Percentiles rank a stretch among this genome's conserved stretches.
phyloP scores from a whole-genome alignment of 2,329 filamentous ascomycete species.

The Apiospora koreana region DNA sequence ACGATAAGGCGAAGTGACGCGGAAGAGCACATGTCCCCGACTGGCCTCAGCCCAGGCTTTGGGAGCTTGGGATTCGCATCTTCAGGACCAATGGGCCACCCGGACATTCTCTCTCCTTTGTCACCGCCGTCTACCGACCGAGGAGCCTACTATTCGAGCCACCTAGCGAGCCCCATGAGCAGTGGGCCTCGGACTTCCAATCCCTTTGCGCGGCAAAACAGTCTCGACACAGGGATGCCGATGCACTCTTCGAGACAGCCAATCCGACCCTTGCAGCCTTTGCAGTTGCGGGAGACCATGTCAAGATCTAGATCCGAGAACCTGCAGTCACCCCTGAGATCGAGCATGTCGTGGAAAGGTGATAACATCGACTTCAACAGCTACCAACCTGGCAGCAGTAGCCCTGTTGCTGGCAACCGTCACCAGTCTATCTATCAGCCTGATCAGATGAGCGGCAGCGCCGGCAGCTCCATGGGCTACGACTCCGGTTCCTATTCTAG shows the following conservation, averaged over 20 bases:
- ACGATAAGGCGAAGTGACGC: slow-evolving; percentile 62
- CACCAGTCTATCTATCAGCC: slow-evolving; percentile 53
- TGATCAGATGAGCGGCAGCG: slow-evolving; percentile 45
- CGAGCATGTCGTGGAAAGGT: slow-evolving; percentile 65
- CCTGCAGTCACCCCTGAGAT: slow-evolving; percentile 58
- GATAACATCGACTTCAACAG: slow-evolving; percentile 57
- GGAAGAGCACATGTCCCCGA: slow-evolving; percentile 68
- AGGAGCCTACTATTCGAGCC: slow-evolving; percentile 51
- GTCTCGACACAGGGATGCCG: slow-evolving; percentile 47
- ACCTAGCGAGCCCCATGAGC: slow-evolving; percentile 49
- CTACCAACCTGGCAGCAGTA: slow-evolving; percentile 48
- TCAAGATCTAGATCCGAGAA: slow-evolving; percentile 58
- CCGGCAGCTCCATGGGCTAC: slow-evolving; percentile 45
- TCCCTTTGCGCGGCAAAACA: slow-evolving; percentile 52
- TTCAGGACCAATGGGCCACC: slow-evolving; percentile 47
- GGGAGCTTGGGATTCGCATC: slow-evolving; percentile 66
- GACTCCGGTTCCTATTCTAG: slow-evolving; percentile 54
- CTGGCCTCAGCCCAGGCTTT: slow-evolving; percentile 67
- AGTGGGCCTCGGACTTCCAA: slow-evolving; percentile 51
- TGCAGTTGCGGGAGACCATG: slow-evolving; percentile 59
- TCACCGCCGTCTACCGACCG: slow-evolving; percentile 57
- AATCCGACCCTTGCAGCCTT: slow-evolving; percentile 56
- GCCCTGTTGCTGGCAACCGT: slow-evolving; percentile 47
- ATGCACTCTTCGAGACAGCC: slow-evolving; percentile 44
- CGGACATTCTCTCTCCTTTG: slow-evolving; percentile 59